Evolutionary conservation across 495 filamentous ascomycete species (phyloP).

Genomic region (Echria macrotheca): DNA sequence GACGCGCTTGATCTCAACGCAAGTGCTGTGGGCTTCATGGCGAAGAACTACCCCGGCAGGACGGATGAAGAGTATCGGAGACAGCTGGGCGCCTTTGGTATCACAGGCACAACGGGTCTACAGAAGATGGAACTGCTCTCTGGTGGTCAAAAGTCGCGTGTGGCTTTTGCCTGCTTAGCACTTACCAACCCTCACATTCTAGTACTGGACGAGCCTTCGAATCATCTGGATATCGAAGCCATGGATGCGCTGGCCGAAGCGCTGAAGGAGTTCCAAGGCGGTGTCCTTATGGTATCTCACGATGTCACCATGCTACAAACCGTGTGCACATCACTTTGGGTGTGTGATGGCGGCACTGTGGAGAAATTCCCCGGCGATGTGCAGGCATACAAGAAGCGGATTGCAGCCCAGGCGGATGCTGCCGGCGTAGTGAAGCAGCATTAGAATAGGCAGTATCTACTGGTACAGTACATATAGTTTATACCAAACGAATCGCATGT

Average conservation of each 20-base stretch:
- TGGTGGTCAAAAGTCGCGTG: constrained; percentile 96
- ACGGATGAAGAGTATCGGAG: constrained; percentile 95
- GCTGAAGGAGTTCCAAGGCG: constrained; percentile 80
- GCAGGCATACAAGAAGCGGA: constrained; percentile 95
- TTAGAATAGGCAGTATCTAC: constrained; percentile 28
- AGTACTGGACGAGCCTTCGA: constrained; percentile 96
- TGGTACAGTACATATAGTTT: too few species aligned
- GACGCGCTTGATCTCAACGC: constrained; percentile 88
- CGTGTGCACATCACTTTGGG: constrained; percentile 91
- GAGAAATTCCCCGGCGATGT: constrained; percentile 95
- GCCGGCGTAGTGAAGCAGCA: constrained; percentile 71
- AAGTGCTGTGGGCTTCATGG: constrained; percentile 91
- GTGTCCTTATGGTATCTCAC: constrained; percentile 97
- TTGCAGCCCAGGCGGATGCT: constrained; percentile 81
- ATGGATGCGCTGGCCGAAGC: constrained; percentile 93
- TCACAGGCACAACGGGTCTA: constrained; percentile 93
- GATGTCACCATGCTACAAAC: constrained; percentile 96
- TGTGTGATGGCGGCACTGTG: constrained; percentile 92
- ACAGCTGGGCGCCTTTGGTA: constrained; percentile 94
- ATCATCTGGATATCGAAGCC: constrained; percentile 98
- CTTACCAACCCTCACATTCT: constrained; percentile 93
- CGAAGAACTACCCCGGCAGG: constrained; percentile 82
- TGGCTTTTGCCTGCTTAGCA: constrained; percentile 92
- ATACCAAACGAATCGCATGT: too few species aligned
- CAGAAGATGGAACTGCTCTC: constrained; percentile 95